Percentiles rank a stretch among this genome's conserved stretches.
phyloP scores from a whole-genome alignment of 2,329 filamentous ascomycete genomes.

The Paracamarosporium sp. region DNA sequence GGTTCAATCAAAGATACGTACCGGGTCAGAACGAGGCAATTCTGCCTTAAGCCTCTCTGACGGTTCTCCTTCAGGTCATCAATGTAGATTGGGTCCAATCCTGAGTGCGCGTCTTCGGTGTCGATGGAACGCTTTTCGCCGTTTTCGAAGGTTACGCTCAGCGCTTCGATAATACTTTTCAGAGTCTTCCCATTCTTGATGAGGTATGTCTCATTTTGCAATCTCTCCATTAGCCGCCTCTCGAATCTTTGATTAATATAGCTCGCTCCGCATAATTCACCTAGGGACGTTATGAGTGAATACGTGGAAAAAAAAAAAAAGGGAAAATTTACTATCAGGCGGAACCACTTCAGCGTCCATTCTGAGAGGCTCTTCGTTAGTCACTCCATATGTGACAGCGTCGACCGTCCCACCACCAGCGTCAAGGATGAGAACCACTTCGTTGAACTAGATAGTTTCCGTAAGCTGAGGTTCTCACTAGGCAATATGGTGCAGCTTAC shows the following conservation, averaged over 20 bases:
- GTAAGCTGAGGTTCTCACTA: neutral
- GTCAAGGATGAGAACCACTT: slow-evolving; percentile 22
- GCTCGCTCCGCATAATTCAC: slow-evolving; percentile 38
- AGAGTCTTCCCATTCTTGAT: slow-evolving; percentile 19
- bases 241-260: slow-evolving; percentile 40
- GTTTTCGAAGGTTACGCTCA: slow-evolving; percentile 15
- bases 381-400: slow-evolving; percentile 21
- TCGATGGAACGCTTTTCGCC: slow-evolving; percentile 14
- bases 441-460: slow-evolving; percentile 12
- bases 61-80: slow-evolving; percentile 11
- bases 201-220: slow-evolving; percentile 28
- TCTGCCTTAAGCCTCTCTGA: slow-evolving; percentile 1
- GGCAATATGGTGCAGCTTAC: slow-evolving; percentile 14
- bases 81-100: slow-evolving; percentile 5
- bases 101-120: neutral
- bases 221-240: slow-evolving; percentile 15
- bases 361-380: slow-evolving; percentile 11
- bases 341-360: slow-evolving; percentile 18
- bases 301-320: neutral
- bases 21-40: too few relatives aligned
- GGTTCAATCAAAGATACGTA: too few relatives aligned
- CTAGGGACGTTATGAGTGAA: slow-evolving; percentile 15
- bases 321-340: slow-evolving; percentile 16
- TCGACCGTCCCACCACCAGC: slow-evolving; percentile 26
- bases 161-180: slow-evolving; percentile 16